Conservation (phyloP, 345 rosid genomes). For the Euphorbia pulcherrima region DNA sequence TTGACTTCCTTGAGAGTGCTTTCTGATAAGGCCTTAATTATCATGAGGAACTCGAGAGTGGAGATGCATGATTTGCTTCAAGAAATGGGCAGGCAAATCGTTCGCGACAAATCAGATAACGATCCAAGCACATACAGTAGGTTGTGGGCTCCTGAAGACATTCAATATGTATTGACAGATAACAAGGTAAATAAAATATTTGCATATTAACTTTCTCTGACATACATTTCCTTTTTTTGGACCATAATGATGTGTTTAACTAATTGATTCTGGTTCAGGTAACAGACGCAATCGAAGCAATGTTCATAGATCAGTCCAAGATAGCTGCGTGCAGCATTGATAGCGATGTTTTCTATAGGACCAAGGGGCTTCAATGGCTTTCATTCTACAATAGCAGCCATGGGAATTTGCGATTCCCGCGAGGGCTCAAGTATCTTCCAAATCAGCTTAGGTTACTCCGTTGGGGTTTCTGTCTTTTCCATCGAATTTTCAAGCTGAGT, state of each 20-base stretch:
- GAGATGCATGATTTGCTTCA: slow-evolving; percentile 12
- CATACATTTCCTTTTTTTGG: not conserved
- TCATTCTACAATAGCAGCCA: not conserved
- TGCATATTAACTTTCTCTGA: not conserved
- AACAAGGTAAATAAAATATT: not conserved
- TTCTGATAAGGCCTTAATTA: not conserved
- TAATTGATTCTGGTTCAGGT: not conserved
- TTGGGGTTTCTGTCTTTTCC: slow-evolving; percentile 15
- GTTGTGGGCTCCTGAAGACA: not conserved
- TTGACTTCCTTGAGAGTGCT: not conserved
- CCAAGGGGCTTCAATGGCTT: slow-evolving; percentile 12
- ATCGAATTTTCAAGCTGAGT: slow-evolving; percentile 2
- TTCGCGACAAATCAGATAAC: not conserved
- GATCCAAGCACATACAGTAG: not conserved
- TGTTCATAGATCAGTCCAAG: slow-evolving; percentile 2
- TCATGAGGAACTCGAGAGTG: not conserved
- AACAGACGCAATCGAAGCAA: slow-evolving; percentile 2
- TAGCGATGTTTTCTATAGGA: slow-evolving; percentile 9
- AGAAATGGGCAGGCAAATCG: slow-evolving; percentile 11
- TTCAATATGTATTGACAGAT: not conserved
- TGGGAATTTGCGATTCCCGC: not conserved
- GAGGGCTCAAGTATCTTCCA: not conserved
- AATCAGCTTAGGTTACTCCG: slow-evolving; percentile 1
- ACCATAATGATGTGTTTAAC: not conserved
- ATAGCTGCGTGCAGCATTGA: not conserved